Evolutionary conservation across 306 rosid genomes (phyloP).

Genomic region (Inga leiocalycina): DNA sequence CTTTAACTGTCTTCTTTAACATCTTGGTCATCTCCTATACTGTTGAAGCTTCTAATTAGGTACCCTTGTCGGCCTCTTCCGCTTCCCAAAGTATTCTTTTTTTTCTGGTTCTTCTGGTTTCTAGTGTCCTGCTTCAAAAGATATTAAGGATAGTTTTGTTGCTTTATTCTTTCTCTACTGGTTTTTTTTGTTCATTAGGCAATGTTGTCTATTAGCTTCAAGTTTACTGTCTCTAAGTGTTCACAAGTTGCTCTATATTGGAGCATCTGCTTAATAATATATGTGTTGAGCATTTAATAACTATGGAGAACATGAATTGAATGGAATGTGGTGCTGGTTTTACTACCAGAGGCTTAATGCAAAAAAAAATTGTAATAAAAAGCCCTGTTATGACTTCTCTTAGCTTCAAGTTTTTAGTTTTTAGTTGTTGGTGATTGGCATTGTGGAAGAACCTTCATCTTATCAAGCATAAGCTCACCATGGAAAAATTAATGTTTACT

Average conservation of each 20-base stretch:
- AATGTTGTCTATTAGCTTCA: neutral
- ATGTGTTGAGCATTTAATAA: neutral
- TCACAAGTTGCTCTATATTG: neutral
- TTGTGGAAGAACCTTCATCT: no score
- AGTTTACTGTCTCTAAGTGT: neutral
- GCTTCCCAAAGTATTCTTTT: no score
- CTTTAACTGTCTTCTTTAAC: no score
- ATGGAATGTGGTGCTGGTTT: neutral
- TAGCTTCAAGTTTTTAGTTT: neutral
- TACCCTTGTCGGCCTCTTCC: no score
- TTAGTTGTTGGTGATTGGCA: neutral
- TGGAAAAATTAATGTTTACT: no score
- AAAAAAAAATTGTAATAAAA: neutral
- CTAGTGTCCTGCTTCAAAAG: no score
- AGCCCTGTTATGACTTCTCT: neutral
- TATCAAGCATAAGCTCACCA: no score
- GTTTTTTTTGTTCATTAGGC: neutral
- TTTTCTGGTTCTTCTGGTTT: no score
- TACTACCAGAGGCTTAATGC: neutral
- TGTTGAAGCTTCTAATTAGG: no score
- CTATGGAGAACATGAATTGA: neutral
- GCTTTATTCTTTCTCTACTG: neutral
- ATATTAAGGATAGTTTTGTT: constrained; percentile 16
- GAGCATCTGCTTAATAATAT: neutral
- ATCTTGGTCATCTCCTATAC: no score